These are phyloP conservation scores for Phaffia tasmanica DNA, from an alignment of 768 basidiomycete species.

Conservation along the genomic window DNA sequence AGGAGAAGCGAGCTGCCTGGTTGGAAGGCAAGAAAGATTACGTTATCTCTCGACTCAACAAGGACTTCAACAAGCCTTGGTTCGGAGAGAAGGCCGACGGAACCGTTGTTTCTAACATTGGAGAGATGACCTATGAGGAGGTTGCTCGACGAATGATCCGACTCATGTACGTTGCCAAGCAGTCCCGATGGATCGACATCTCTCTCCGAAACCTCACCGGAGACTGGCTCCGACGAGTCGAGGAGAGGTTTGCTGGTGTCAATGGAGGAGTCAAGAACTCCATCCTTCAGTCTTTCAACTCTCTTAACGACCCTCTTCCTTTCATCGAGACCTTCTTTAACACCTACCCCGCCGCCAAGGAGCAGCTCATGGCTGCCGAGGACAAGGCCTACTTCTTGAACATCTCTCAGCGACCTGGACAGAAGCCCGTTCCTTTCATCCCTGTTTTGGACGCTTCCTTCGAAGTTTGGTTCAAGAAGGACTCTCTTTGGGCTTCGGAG, in stretches of 20 bases:
- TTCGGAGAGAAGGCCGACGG: constrained; percentile 95
- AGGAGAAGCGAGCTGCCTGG: constrained; percentile 90
- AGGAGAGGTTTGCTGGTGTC: constrained; percentile 88
- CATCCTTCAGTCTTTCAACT: constrained; percentile 65
- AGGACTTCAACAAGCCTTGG: constrained; percentile 87
- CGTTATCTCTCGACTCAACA: constrained; percentile 82
- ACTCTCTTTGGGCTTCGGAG: constrained; percentile 94
- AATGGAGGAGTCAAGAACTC: constrained; percentile 66
- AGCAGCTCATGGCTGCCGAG: constrained; percentile 81
- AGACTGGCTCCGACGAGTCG: constrained; percentile 91
- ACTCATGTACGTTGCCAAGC: constrained; percentile 85
- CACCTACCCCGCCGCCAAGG: constrained; percentile 65
- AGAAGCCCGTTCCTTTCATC: constrained; percentile 98
- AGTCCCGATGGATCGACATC: constrained; percentile 84
- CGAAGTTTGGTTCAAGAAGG: constrained; percentile 99
- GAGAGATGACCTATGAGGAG: constrained; percentile 98
- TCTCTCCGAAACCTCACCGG: constrained; percentile 86
- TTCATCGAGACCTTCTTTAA: constrained; percentile 73
- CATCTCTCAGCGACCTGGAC: constrained; percentile 87
- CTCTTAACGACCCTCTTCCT: constrained; percentile 64
- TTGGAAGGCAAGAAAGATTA: constrained; percentile 74
- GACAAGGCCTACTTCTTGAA: constrained; percentile 93
- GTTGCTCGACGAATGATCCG: constrained; percentile 79
- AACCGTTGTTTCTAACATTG: constrained; percentile 65
- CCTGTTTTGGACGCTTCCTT: constrained; percentile 85